A percentile compares a stretch with the other conserved stretches of the same genome.
These are phyloP conservation scores for Metschnikowia orientalis DNA, from an alignment of 805 yeast genomes.

Conservation along the genomic window DNA sequence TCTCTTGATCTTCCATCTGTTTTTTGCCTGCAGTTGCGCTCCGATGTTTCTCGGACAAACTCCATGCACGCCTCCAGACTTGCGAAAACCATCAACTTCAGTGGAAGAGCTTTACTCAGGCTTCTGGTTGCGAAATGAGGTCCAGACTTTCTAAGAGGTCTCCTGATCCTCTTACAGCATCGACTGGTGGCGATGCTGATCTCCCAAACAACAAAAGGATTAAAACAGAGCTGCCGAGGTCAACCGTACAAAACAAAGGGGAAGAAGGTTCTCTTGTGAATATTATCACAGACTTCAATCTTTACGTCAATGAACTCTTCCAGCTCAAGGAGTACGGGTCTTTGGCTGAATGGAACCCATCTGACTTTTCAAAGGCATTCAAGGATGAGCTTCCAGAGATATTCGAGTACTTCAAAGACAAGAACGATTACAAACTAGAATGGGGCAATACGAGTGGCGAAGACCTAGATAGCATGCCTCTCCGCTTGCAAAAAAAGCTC, in stretches of 20 bases:
- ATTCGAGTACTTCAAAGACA: constrained; percentile 27
- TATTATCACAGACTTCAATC: constrained; percentile 42
- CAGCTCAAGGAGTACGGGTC: constrained; percentile 61
- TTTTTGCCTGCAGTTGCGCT: no score
- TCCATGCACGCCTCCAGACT: no score
- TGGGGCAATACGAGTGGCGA: constrained; percentile 30
- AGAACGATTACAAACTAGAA: constrained; percentile 23
- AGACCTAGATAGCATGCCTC: constrained; percentile 29
- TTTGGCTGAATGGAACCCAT: constrained; percentile 58
- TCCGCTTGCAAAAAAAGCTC: constrained; percentile 37
- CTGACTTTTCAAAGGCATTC: constrained; percentile 27
- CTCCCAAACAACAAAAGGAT: constrained; percentile 7
- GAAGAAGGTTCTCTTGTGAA: constrained; percentile 26
- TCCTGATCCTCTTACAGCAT: no score
- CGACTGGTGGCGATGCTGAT: no score
- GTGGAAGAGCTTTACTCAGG: no score
- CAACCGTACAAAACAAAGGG: not conserved
- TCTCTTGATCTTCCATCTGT: no score
- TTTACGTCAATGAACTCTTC: constrained; percentile 55
- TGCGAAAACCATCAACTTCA: no score
- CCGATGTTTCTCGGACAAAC: no score
- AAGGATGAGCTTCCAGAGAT: constrained; percentile 29
- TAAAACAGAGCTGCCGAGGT: constrained; percentile 4
- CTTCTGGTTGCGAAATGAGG: no score
- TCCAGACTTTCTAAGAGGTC: no score